Evolutionary conservation across 2,329 filamentous ascomycete species (phyloP).

Genomic region (Colletotrichum costaricense): DNA sequence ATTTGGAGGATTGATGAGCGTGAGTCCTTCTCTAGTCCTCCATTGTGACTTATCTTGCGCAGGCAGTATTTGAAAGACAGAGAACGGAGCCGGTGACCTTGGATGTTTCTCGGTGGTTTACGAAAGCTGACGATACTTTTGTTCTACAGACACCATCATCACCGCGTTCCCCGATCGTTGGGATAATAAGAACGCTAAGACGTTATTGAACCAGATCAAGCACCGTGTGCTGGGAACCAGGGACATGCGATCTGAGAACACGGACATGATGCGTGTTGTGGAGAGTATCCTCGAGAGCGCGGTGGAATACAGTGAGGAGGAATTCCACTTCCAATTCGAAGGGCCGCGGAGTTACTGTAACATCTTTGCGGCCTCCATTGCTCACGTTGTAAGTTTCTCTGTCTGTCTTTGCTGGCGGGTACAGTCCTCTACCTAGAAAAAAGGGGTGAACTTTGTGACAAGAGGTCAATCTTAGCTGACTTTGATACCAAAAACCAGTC

Average conservation of each 20-base stretch:
- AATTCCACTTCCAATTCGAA: conserved; percentile 37
- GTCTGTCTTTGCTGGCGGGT: no score
- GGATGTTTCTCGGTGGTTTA: no score
- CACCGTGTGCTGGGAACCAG: conserved; percentile 31
- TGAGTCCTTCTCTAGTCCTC: not conserved
- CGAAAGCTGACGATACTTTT: no score
- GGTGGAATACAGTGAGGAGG: conserved; percentile 33
- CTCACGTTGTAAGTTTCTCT: conserved; percentile 19
- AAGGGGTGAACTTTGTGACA: no score
- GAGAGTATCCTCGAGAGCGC: conserved; percentile 29
- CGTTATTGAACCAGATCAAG: conserved; percentile 36
- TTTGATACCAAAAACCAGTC: not conserved
- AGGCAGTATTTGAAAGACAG: no score
- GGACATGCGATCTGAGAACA: conserved; percentile 19
- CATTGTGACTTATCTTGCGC: no score
- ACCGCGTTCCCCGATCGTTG: conserved; percentile 36
- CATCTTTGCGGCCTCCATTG: conserved; percentile 32
- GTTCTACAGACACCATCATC: conserved; percentile 29
- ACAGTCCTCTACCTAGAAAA: no score
- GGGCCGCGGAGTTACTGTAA: conserved; percentile 35
- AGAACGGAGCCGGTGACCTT: no score
- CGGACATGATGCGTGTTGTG: conserved; percentile 33
- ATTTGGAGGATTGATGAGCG: conserved; percentile 37
- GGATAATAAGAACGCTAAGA: conserved; percentile 39
- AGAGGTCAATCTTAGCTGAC: not conserved